A percentile compares a stretch with the other conserved stretches of the same genome.
Evolutionary conservation across 2,329 filamentous ascomycete genomes (phyloP).

Genomic region (Arthroderma sp.): DNA sequence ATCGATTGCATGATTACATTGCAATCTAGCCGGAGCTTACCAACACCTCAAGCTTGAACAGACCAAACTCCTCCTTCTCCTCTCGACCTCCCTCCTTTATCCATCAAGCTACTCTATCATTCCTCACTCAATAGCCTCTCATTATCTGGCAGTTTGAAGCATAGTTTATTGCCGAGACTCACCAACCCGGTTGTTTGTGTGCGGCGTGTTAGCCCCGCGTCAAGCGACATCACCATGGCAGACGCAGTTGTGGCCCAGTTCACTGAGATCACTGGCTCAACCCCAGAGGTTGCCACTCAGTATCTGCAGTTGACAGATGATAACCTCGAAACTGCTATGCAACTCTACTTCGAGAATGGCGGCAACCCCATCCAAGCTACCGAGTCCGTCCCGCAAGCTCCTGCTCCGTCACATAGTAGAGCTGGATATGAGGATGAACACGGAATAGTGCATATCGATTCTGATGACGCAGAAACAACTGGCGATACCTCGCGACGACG

Average conservation of each 20-base stretch:
- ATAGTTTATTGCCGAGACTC: no score
- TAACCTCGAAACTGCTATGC: conserved; percentile 72
- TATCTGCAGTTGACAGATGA: conserved; percentile 77
- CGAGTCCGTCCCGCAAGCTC: conserved; percentile 15
- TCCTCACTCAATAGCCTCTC: no score
- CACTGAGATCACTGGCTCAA: conserved; percentile 64
- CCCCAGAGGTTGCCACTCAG: conserved; percentile 59
- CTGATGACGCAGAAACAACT: conserved; percentile 52
- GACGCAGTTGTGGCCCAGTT: conserved; percentile 62
- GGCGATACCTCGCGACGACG: conserved; percentile 16
- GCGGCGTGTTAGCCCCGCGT: no score
- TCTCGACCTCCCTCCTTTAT: no score
- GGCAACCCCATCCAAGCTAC: conserved; percentile 40
- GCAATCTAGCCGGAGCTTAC: no score
- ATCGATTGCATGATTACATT: no score
- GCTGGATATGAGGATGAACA: conserved; percentile 40
- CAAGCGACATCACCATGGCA: conserved; percentile 41
- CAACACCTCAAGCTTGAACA: no score
- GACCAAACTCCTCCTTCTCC: no score
- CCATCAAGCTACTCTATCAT: no score
- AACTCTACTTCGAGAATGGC: conserved; percentile 80
- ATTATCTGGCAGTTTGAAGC: no score
- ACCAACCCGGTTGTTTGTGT: no score
- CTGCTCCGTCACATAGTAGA: conserved; percentile 25
- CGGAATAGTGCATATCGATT: conserved; percentile 62